Evolutionary conservation across 805 yeast species (phyloP), one percentile per base, ranked within the genome.

Genomic region (Cyberlindnera samutprakarnensis): DNA sequence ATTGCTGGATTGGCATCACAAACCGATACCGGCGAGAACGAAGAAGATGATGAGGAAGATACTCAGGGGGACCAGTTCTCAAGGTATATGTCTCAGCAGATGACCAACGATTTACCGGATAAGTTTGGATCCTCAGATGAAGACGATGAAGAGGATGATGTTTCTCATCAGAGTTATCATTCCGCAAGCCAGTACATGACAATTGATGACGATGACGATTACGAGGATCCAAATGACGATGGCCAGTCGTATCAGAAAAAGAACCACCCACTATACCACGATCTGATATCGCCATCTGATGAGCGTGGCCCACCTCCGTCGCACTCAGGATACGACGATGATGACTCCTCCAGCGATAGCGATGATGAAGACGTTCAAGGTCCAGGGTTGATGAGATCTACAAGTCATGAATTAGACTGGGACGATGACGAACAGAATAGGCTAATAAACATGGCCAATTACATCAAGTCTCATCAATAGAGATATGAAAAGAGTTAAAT

Each of bases 171-270:
- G 14, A 33, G 37, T 20, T 36, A 34, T 27, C 43, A 37, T 16
- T 25, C 35, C 14, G 41, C 36, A 7, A 27, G 21, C 19, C 37
- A 36, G 14, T 35, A 36, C 30, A 33, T 36, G 34, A 44, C 39
- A 19, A 44, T 47, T 21, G 56, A 51, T 27, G 70, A 70, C 18
- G 82, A 71, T 11, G 86, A 80, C 38, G 87, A 78, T 38, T 79
- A 81, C 46, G 74, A 72, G 44, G 88, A 81, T 49, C 88, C 90
- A 1, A 79, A 81, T 47, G 90, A 82, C 52, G 90, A 81, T 47
- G 90, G 90, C 0, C 75, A 72, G 49, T 76, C 84, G 2, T 81
- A 81, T 53, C 73, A 75, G 32, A 78, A 73, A 50, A 64, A 68
- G 16, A 59, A 66, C 25, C 73, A 77, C 45, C 79, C 84, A 6